Evolutionary conservation across 352 stramenopile species (phyloP).

Genomic region (Phytophthora citrophthora): DNA sequence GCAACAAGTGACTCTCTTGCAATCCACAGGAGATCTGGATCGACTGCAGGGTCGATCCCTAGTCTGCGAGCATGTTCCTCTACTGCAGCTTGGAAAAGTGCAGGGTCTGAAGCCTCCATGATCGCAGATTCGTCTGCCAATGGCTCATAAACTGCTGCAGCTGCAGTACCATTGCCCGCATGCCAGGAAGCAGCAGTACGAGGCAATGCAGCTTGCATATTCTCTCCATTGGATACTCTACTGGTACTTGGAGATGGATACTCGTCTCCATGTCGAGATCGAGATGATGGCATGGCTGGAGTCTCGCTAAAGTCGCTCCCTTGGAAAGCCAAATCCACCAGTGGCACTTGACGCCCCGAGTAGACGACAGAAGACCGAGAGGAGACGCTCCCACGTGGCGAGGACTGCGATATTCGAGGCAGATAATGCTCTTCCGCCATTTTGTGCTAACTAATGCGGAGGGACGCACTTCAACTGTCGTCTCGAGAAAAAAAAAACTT

Average conservation of each 20-base stretch:
- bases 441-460: slow-evolving; percentile 7
- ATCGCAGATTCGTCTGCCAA: slow-evolving; percentile 51
- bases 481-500: slow-evolving; percentile 7
- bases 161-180: slow-evolving; percentile 36
- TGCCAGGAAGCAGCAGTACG: slow-evolving; percentile 39
- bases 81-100: slow-evolving; percentile 78
- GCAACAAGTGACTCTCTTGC: slow-evolving; percentile 79
- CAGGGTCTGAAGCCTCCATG: slow-evolving; percentile 65
- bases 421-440: slow-evolving; percentile 34
- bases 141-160: slow-evolving; percentile 24
- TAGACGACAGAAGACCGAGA: slow-evolving; percentile 28
- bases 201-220: slow-evolving; percentile 20
- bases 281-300: slow-evolving; percentile 24
- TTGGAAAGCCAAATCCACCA: slow-evolving; percentile 46
- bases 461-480: slow-evolving; percentile 26
- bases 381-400: slow-evolving; percentile 20
- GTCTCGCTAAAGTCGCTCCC: slow-evolving; percentile 11
- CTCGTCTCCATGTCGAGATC: slow-evolving; percentile 30
- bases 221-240: slow-evolving; percentile 19
- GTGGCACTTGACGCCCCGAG: slow-evolving; percentile 33
- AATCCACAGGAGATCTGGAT: slow-evolving; percentile 76
- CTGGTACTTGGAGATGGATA: slow-evolving; percentile 30
- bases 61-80: slow-evolving; percentile 74
- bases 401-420: slow-evolving; percentile 30
- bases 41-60: slow-evolving; percentile 63